Conservation (phyloP, 768 basidiomycete genomes). For the Mycena capillaripes region DNA sequence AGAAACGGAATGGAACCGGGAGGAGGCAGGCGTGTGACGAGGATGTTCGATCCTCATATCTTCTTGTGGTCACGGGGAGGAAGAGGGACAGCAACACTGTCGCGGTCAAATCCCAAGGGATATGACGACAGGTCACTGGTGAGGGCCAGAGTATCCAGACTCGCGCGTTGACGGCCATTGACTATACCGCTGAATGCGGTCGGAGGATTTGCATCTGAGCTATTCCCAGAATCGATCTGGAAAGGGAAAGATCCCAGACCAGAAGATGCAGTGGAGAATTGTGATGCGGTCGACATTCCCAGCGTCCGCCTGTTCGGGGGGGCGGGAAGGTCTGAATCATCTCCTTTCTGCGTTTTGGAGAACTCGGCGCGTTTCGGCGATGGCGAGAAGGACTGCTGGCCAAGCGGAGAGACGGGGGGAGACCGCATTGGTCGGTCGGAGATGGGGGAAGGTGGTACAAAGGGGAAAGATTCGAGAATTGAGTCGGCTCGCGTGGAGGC, state of each 20-base stretch:
- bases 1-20: constrained; percentile 23
- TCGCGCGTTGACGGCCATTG: constrained; percentile 76
- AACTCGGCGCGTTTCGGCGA: constrained; percentile 28
- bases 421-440: constrained; percentile 84
- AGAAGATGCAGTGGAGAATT: constrained; percentile 81
- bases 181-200: constrained; percentile 54
- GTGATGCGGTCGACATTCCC: constrained; percentile 84
- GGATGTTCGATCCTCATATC: constrained; percentile 17
- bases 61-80: constrained; percentile 33
- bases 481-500: constrained; percentile 85
- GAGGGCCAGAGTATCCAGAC: constrained; percentile 87
- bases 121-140: constrained; percentile 89
- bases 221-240: constrained; percentile 79
- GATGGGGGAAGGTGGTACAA: constrained; percentile 91
- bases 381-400: constrained; percentile 62
- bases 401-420: constrained; percentile 81
- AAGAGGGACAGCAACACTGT: constrained; percentile 51
- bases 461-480: constrained; percentile 89
- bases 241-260: constrained; percentile 91
- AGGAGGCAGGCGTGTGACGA: constrained; percentile 1
- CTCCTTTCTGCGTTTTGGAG: constrained; percentile 31
- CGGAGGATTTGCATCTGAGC: constrained; percentile 52
- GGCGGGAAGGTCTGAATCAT: constrained; percentile 54
- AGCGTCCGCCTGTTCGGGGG: constrained; percentile 74
- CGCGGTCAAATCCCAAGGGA: constrained; percentile 80